Evolutionary conservation across 2,329 filamentous ascomycete species (phyloP), one percentile per base, ranked within the genome.

Genomic region (Pezicula radicicola): DNA sequence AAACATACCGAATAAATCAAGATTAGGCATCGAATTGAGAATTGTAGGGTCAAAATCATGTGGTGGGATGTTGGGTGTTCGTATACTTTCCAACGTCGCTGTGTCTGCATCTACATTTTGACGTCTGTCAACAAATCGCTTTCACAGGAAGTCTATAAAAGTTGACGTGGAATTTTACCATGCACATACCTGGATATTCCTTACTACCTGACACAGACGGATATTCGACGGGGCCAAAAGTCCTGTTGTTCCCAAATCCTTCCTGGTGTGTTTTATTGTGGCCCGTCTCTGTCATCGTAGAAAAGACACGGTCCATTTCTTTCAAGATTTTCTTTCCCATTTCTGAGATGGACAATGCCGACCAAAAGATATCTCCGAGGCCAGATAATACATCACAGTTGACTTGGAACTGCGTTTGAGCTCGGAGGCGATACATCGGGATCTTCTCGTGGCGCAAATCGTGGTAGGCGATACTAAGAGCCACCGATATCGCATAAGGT

Each of bases 371-470:
- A 39, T 77, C 73, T n/a, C 77, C 75, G 50, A 83, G 74, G 13
- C 72, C 69, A 19, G 75, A 72, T 4, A 86, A 67, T 33, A 81
- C 70, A 2, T 75, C 70, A 10, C 80, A 81, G 39, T 81, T 79
- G 42, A 73, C 74, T 47, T 75, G 73, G 60, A 86, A 85, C 0
- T 77, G 71, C 13, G 70, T 71, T 56, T 79, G 76, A 5, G 79
- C 77, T n/a, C 82, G 70, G 0, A 73, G 72, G 4, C 81, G 75
- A 54, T 83, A 84, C 72, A 83, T 79, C 1, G 81, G 76, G 0
- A 84, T 68, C 12, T 76, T 75, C 51, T 79, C 83, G 57, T 84
- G 79, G 1, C 82, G 74, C 80, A 85, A 83, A 61, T 85, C 84
- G 42, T 80, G 76, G 56, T 85, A 86, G 12, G 80, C 78, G 1